A percentile compares a stretch with the other conserved stretches of the same genome.
Evolutionary conservation across 2,329 filamentous ascomycete genomes (phyloP).

Genomic region (Thielaviopsis ethacetica): DNA sequence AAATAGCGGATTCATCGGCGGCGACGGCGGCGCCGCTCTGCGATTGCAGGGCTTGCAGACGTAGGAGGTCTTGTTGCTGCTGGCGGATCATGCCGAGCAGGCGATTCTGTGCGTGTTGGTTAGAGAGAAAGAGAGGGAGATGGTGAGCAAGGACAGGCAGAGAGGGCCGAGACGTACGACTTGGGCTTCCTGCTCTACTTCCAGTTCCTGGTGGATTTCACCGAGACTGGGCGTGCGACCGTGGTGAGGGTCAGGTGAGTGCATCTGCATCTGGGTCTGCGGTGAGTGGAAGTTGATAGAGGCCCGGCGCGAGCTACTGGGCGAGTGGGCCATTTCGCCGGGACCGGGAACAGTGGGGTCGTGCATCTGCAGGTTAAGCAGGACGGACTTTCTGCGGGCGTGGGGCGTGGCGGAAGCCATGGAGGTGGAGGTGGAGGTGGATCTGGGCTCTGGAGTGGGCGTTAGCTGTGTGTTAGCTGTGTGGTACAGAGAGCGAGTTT

Average conservation of each 20-base stretch:
- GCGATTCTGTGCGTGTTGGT: slow-evolving; percentile 38
- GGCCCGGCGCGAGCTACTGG: slow-evolving; percentile 13
- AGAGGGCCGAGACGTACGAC: slow-evolving; percentile 36
- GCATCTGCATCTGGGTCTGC: neutral
- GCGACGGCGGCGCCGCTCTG: slow-evolving; percentile 32
- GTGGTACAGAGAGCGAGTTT: too few relatives aligned
- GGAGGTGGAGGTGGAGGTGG: too few relatives aligned
- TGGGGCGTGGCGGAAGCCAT: slow-evolving; percentile 13
- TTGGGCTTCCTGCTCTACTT: slow-evolving; percentile 64
- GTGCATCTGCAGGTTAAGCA: slow-evolving; percentile 60
- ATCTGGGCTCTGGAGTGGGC: too few relatives aligned
- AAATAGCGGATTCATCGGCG: slow-evolving; percentile 29
- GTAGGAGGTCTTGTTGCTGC: slow-evolving; percentile 54
- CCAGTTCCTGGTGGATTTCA: slow-evolving; percentile 63
- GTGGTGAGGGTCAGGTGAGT: slow-evolving; percentile 39
- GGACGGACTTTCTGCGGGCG: slow-evolving; percentile 45
- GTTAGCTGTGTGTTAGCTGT: too few relatives aligned
- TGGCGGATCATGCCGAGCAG: slow-evolving; percentile 61
- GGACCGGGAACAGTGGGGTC: slow-evolving; percentile 51
- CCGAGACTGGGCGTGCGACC: slow-evolving; percentile 54
- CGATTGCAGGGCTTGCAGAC: slow-evolving; percentile 33
- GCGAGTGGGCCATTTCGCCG: slow-evolving; percentile 45
- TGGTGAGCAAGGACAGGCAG: neutral
- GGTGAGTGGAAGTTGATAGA: slow-evolving; percentile 5
- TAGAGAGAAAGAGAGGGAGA: neutral